A percentile compares a stretch with the other conserved stretches of the same genome.
phyloP scores from a whole-genome alignment of 768 basidiomycete species.

The Butyriboletus loyo region DNA sequence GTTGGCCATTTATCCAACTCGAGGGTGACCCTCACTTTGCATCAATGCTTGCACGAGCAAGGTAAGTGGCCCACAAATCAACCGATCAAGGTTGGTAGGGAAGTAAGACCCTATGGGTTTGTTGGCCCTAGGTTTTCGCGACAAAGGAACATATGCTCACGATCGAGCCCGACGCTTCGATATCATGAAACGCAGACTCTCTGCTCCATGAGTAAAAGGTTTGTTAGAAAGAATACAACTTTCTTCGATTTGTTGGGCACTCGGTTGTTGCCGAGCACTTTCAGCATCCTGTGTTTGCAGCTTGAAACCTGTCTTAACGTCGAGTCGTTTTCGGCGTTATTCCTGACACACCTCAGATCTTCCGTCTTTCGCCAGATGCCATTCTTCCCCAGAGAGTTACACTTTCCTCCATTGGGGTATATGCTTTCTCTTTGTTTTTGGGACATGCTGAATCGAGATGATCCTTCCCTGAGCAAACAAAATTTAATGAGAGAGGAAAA shows the following conservation, averaged over 20 bases:
- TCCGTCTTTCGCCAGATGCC: too few relatives aligned
- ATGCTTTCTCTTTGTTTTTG: conserved; percentile 70
- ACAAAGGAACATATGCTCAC: not conserved
- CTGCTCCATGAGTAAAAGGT: not conserved
- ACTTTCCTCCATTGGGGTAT: too few relatives aligned
- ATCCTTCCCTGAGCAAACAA: conserved; percentile 82
- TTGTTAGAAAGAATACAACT: conserved; percentile 47
- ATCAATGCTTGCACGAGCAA: not conserved
- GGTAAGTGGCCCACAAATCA: not conserved
- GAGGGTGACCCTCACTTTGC: not conserved
- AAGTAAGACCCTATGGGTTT: not conserved
- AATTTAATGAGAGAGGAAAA: conserved; percentile 29
- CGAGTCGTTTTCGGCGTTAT: conserved; percentile 35
- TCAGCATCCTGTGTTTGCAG: conserved; percentile 41
- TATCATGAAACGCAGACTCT: not conserved
- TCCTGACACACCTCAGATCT: too few relatives aligned
- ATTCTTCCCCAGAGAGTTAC: too few relatives aligned
- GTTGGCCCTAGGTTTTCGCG: not conserved
- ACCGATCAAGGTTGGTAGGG: not conserved
- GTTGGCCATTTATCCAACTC: not conserved
- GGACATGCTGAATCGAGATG: conserved; percentile 86
- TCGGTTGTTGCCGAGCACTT: conserved; percentile 30
- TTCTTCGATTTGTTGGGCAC: conserved; percentile 37
- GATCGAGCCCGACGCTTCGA: not conserved
- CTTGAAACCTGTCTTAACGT: conserved; percentile 44